phyloP scores from a whole-genome alignment of 106 monocot species.

The Apostasia ramifera region DNA sequence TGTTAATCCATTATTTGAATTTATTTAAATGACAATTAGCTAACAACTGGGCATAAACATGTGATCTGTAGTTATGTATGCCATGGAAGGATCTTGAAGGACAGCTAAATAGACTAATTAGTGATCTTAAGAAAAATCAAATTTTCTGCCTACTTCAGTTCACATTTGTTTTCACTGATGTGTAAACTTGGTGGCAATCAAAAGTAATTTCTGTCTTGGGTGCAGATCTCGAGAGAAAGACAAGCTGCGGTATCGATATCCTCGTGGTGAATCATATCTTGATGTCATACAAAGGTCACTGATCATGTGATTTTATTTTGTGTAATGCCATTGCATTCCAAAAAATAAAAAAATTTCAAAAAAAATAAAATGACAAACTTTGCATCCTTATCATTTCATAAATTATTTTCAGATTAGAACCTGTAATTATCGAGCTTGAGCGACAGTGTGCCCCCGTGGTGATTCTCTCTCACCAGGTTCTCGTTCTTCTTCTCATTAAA shows the following conservation, averaged over 20 bases:
- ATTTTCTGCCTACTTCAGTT: too few species aligned
- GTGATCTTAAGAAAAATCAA: too few species aligned
- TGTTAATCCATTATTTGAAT: too few species aligned
- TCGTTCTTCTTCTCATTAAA: too few species aligned
- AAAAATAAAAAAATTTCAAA: background rate
- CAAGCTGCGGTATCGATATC: constrained; percentile 81
- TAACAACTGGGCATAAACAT: too few species aligned
- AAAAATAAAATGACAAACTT: too few species aligned
- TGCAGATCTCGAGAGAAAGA: constrained; percentile 75
- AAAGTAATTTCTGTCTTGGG: background rate
- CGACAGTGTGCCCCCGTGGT: constrained; percentile 85
- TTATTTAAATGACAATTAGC: too few species aligned
- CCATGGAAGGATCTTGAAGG: too few species aligned
- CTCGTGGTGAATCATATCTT: constrained; percentile 95
- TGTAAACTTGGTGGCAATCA: background rate
- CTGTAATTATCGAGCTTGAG: constrained; percentile 92
- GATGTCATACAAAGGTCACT: constrained; percentile 92
- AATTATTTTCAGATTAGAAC: constrained; percentile 56
- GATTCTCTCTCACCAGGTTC: constrained; percentile 90
- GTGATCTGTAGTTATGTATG: too few species aligned
- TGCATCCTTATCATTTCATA: constrained; percentile 2
- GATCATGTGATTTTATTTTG: background rate
- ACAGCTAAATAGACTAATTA: too few species aligned
- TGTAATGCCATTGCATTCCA: background rate
- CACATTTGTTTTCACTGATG: too few species aligned